These are phyloP conservation scores for Crithidia expoeki DNA, from an alignment of 208 protist species.

Conservation along the genomic window DNA sequence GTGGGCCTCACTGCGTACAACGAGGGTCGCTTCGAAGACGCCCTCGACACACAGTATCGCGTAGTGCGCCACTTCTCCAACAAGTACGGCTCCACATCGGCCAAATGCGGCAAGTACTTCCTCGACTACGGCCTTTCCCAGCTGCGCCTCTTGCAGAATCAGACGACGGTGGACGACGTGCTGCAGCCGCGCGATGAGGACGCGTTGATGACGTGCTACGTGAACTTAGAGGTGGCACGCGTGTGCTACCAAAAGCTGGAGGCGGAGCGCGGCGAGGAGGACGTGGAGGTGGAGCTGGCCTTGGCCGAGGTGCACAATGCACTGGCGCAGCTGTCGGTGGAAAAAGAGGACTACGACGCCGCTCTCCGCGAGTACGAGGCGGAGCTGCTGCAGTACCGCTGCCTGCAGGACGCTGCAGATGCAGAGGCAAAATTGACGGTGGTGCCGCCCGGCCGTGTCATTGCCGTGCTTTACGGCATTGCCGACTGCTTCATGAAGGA, in stretches of 20 bases:
- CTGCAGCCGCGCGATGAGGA: constrained; percentile 77
- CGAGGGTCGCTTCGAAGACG: constrained; percentile 61
- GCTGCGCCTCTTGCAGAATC: constrained; percentile 71
- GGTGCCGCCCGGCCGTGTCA: constrained; percentile 58
- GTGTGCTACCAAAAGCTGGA: constrained; percentile 82
- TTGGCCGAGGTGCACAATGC: constrained; percentile 87
- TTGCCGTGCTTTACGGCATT: constrained; percentile 74
- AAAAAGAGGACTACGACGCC: constrained; percentile 81
- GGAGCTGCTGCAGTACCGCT: constrained; percentile 80
- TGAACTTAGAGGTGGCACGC: constrained; percentile 85
- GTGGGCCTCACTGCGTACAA: constrained; percentile 72
- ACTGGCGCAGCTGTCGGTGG: constrained; percentile 75
- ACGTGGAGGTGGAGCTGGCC: constrained; percentile 52
- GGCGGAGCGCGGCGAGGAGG: constrained; percentile 35
- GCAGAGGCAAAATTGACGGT: constrained; percentile 28
- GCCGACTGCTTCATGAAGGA: constrained; percentile 89
- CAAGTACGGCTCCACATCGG: constrained; percentile 67
- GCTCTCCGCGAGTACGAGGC: constrained; percentile 84
- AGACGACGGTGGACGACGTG: constrained; percentile 65
- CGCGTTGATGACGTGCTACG: constrained; percentile 81
- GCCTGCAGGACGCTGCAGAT: constrained; percentile 47
- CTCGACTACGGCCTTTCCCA: constrained; percentile 91
- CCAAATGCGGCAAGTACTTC: constrained; percentile 74
- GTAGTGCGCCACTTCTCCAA: constrained; percentile 81
- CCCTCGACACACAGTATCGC: constrained; percentile 76